A percentile compares a stretch with the other conserved stretches of the same genome.
Evolutionary conservation across 306 rosid genomes (phyloP).

Genomic region (Quercus mongolica): DNA sequence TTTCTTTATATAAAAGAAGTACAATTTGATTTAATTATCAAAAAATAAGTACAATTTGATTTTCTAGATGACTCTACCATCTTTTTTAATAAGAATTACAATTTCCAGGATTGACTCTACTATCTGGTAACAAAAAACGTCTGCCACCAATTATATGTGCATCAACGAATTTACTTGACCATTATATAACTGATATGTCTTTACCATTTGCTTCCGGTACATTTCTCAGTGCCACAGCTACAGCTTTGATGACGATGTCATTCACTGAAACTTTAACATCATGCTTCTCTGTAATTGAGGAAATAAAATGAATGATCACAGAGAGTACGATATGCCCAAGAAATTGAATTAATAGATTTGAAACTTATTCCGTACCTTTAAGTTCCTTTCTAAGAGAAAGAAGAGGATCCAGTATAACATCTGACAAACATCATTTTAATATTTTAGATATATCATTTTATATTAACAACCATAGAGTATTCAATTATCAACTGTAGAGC

Average conservation of each 20-base stretch:
- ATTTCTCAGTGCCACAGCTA: slow-evolving; percentile 84
- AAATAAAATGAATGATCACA: slow-evolving; percentile 26
- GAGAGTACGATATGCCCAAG: slow-evolving; percentile 2
- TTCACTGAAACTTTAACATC: slow-evolving; percentile 94
- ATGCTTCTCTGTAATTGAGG: slow-evolving; percentile 68
- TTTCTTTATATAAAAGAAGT: neutral
- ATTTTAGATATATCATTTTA: slow-evolving; percentile 22
- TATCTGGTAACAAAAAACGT: neutral
- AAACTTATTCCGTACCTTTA: slow-evolving; percentile 54
- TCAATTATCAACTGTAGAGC: slow-evolving; percentile 16
- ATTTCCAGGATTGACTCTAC: neutral
- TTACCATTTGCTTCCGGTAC: slow-evolving; percentile 94
- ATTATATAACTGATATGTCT: slow-evolving; percentile 4
- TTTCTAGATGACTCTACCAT: too few relatives aligned
- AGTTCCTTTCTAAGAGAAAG: slow-evolving; percentile 89
- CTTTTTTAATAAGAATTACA: too few relatives aligned
- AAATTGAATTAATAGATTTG: slow-evolving; percentile 12
- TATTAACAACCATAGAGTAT: slow-evolving; percentile 3
- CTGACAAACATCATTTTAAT: slow-evolving; percentile 42
- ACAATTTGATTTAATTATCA: too few relatives aligned
- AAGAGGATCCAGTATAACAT: slow-evolving; percentile 85
- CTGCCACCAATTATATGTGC: neutral
- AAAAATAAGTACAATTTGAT: too few relatives aligned
- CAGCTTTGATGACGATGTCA: slow-evolving; percentile 93
- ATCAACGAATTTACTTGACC: neutral